phyloP scores from a whole-genome alignment of 805 yeast genomes.

The Candida ascalaphidarum region DNA sequence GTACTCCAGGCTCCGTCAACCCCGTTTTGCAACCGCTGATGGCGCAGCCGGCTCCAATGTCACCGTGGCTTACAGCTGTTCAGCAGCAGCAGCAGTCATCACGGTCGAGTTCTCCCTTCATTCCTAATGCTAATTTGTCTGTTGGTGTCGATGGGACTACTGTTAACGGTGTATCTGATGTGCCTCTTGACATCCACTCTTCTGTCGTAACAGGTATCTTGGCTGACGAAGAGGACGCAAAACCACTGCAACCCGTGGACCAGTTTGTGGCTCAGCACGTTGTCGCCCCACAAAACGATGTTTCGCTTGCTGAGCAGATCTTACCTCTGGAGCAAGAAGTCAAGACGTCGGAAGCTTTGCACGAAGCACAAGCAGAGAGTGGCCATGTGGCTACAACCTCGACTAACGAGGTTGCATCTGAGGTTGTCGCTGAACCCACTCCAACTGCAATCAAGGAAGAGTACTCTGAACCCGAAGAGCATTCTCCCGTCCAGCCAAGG shows the following conservation, averaged over 20 bases:
- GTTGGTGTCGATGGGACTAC: too few relatives aligned
- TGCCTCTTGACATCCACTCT: too few relatives aligned
- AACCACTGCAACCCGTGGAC: neutral
- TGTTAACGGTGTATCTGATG: too few relatives aligned
- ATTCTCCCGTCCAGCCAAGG: constrained; percentile 6
- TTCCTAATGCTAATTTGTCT: constrained; percentile 8
- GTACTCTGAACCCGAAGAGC: neutral
- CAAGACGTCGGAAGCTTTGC: too few relatives aligned
- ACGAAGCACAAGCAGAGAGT: too few relatives aligned
- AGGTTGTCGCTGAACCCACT: neutral
- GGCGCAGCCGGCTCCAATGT: constrained; percentile 29
- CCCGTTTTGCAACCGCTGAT: constrained; percentile 14
- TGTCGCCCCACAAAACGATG: too few relatives aligned
- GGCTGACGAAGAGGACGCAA: too few relatives aligned
- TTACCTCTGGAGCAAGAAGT: too few relatives aligned
- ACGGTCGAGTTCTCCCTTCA: constrained; percentile 33
- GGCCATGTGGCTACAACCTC: too few relatives aligned
- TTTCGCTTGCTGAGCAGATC: too few relatives aligned
- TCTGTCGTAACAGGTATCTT: constrained; percentile 35
- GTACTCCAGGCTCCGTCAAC: constrained; percentile 17
- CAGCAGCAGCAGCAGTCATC: constrained; percentile 24
- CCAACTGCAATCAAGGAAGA: neutral
- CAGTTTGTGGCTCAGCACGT: neutral
- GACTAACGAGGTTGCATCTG: too few relatives aligned
- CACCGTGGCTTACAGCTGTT: constrained; percentile 31